Evolutionary conservation across 257 asterid genomes (phyloP).

Genomic region (Hygrophila difformis): DNA sequence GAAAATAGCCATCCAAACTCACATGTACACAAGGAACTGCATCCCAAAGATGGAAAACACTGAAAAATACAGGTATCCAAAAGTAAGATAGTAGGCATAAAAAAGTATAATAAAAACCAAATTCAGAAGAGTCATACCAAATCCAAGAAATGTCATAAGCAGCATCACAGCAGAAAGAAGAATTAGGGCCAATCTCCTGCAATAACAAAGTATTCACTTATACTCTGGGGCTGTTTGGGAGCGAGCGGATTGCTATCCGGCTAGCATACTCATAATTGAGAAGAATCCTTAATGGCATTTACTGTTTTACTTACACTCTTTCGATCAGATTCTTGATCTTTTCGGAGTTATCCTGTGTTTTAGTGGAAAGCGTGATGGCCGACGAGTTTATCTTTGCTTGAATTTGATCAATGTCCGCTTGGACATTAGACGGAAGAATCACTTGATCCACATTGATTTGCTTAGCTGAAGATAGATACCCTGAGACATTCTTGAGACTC

Average conservation of each 20-base stretch:
- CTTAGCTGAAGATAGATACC: constrained; percentile 68
- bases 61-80: constrained; percentile 29
- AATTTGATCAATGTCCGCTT: constrained; percentile 64
- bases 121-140: constrained; percentile 36
- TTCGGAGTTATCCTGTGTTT: constrained; percentile 46
- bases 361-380: constrained; percentile 54
- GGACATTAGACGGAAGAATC: constrained; percentile 54
- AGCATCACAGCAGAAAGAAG: constrained; percentile 84
- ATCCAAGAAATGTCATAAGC: constrained; percentile 73
- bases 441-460: constrained; percentile 51
- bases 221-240: no score
- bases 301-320: constrained; percentile 63
- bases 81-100: constrained; percentile 15
- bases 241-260: no score
- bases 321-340: constrained; percentile 45
- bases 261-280: no score
- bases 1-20: constrained; percentile 31
- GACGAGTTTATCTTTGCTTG: constrained; percentile 66
- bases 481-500: constrained; percentile 57
- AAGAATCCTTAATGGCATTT: neutral
- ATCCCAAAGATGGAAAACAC: constrained; percentile 79
- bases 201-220: no score
- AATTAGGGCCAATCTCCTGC: constrained; percentile 90
- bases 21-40: constrained; percentile 76
- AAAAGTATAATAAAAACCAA: neutral